Evolutionary conservation across 371 early-diverging fungal species (phyloP), one percentile per base, ranked within the genome.

Genomic region (Choanephora cucurbitarum): DNA sequence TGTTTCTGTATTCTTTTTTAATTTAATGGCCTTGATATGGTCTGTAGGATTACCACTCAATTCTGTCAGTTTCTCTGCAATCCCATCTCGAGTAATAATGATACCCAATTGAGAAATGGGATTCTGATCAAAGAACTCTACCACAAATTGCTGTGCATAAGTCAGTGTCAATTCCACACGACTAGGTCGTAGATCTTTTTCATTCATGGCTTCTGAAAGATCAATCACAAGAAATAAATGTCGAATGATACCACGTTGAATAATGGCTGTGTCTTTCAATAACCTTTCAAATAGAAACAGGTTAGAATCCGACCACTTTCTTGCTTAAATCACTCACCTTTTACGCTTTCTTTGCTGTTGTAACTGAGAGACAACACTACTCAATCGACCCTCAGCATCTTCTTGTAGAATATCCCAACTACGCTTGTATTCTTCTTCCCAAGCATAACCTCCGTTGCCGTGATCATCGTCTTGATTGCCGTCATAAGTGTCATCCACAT

Each of bases 341-440:
- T 85, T 75, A 33, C 91, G 82, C 58, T 88, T 86, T 47, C 83
- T 79, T 55, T 90, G 89, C 60, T 89, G 85, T 58, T 91, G 88
- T 57, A 94, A 72, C 45, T 79, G 83, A 28, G 83, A 83, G 19
- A 96, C 91, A 1, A 84, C 85, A 55, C 88, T 86, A 43, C 86
- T 83, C 24, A 97, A 66, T 51, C 89, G 88, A 43, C 96, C 97
- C 59, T 84, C 83, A 44, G 91, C 90, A 72, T 96, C 96, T 64
- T 95, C 96, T 66, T 93, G 91, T 28, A 95, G 77, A 17, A 87
- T 88, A 69, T 97, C 97, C 97, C 97, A 97, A 67, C 88, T 87
- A 45, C 96, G 87, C 69, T 95, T 95, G 81, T 95, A 97, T 60
- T 91, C 92, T 64, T 89, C 93, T 72, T 96, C 95, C 97, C 97